Conservation (phyloP, 2,329 filamentous ascomycete genomes). For the Albophoma yamanashiensis region DNA sequence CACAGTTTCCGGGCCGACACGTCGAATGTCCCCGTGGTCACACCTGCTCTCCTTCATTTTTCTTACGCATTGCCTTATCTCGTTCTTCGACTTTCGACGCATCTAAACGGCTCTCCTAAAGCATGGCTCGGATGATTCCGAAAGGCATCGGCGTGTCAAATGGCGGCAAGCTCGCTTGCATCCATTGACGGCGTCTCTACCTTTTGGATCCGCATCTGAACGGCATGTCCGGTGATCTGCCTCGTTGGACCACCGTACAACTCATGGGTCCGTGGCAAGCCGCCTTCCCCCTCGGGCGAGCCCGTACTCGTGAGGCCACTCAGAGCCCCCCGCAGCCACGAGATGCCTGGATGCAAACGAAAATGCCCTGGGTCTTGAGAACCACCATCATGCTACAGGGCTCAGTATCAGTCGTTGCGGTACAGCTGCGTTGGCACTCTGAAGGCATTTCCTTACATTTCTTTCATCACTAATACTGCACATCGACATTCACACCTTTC, state of each 20-base stretch:
- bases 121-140: conserved; percentile 27
- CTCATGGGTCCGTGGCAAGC: not conserved
- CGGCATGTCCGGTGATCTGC: conserved; percentile 27
- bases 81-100: conserved; percentile 33
- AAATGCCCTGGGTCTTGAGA: not conserved
- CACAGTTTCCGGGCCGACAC: conserved; percentile 7
- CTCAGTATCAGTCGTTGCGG: conserved; percentile 23
- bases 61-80: conserved; percentile 27
- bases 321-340: conserved; percentile 3
- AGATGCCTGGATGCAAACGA: conserved; percentile 4
- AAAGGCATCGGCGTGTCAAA: conserved; percentile 7
- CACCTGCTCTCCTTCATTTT: conserved; percentile 14
- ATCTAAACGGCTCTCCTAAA: conserved; percentile 21
- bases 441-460: conserved; percentile 18
- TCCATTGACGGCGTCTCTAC: conserved; percentile 4
- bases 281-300: not conserved
- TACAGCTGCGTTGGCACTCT: conserved; percentile 21
- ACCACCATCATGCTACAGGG: not conserved
- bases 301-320: not conserved
- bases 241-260: conserved; percentile 7
- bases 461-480: conserved; percentile 13
- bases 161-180: conserved; percentile 2
- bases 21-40: conserved; percentile 10
- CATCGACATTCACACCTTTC: conserved; percentile 6
- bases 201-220: conserved; percentile 19